Evolutionary conservation across 1,284 basidiomycete genomes (phyloP).

Genomic region (Ganoderma resinaceum): DNA sequence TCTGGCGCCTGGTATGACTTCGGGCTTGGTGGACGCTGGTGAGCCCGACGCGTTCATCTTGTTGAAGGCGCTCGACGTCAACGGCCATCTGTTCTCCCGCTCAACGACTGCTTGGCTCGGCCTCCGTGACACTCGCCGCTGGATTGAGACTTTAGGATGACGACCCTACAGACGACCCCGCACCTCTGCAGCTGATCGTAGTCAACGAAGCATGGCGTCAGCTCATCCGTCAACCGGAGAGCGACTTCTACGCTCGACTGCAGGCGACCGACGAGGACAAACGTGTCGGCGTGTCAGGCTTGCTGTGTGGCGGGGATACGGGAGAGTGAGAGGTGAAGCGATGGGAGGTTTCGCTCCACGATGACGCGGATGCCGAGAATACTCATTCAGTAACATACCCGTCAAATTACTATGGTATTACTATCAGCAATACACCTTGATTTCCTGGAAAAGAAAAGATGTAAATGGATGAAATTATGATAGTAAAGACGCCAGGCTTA

Average conservation of each 20-base stretch:
- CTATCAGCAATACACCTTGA: too few species aligned
- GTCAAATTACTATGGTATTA: too few species aligned
- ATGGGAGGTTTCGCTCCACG: conserved; percentile 7
- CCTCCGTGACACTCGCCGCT: conserved; percentile 6
- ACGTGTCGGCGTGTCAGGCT: conserved; percentile 1
- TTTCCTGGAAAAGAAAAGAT: too few species aligned
- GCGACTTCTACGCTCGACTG: conserved; percentile 19
- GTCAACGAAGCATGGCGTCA: conserved; percentile 32
- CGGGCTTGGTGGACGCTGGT: background rate
- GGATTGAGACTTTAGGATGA: background rate
- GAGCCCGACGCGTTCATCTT: conserved; percentile 9
- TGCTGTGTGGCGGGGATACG: conserved; percentile 16
- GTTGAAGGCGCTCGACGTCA: conserved; percentile 14
- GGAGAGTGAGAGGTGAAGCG: conserved; percentile 15
- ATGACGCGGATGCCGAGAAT: background rate
- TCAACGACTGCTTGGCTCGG: conserved; percentile 21
- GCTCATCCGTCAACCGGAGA: conserved; percentile 13
- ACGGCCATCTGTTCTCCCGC: conserved; percentile 23
- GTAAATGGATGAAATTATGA: too few species aligned
- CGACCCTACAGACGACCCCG: background rate
- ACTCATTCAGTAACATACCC: too few species aligned
- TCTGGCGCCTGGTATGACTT: conserved; percentile 24
- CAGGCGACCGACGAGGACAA: background rate
- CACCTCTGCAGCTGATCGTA: background rate
- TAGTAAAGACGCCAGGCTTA: too few species aligned